Evolutionary conservation across 257 asterid genomes (phyloP), one percentile per base, ranked within the genome.

Genomic region (Plectranthus barbatus): DNA sequence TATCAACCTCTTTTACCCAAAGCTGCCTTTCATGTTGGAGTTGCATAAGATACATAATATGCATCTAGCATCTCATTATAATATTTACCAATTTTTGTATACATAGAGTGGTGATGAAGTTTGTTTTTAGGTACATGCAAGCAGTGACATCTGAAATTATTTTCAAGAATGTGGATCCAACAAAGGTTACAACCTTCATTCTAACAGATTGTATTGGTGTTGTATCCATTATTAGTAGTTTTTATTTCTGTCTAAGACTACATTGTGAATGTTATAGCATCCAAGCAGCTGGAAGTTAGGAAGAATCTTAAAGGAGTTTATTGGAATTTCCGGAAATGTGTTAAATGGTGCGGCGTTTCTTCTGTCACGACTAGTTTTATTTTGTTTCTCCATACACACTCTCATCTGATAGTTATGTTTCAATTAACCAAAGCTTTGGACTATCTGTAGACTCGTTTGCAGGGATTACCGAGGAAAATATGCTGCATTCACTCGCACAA

Each of bases 91-190:
- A 53, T 33, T 70, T 70, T 56, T 54, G 34, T 48, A 61, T 66
- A 29, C 56, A 49, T n/a, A 58, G 19, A 44, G 34, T 23, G 56
- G 46, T 77, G 36, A 57, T 42, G 50, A 46, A 60, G 55, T 71
- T 11, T 62, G 40, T 45, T 29, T 73, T 52, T 64, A 92, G 99
- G 85, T 90, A 87, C 85, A 93, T 93, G 91, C 99, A 93, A 82
- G 99, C 96, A 56, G 95, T 87, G 72, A 87, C 81, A 42, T 86
- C 87, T 79, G 99, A 93, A 72, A 80, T 93, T 56, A 69, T 93
- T 69, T 76, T 82, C 65, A 84, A 76, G 67, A 79, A 77, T 69
- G 91, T 79, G 40, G 77, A 90, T 84, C 95, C 96, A 8, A 64
- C 79, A 40, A 89, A 85, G 95, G 97, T 89, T 52, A 66, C 73